Base-by-base conservation (phyloP, 805 yeast species). In the Lachancea cidri region DNA sequence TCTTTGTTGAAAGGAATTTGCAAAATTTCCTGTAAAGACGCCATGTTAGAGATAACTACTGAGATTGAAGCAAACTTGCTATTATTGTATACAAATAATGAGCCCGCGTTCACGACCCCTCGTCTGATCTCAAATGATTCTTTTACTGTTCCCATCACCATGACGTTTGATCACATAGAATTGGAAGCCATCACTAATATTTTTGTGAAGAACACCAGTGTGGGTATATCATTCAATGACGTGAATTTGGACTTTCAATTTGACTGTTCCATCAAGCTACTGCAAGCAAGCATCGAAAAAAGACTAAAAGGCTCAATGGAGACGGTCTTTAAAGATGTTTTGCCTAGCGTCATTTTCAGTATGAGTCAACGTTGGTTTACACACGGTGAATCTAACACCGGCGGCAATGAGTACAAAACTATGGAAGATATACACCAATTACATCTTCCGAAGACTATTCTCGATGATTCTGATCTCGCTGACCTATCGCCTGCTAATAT, bases 401-500 rank as follows among this genome's bases (percentile, higher is more conserved):
- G 25, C 13, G n/a, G 37, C 3, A 29, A 35, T 3, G 43, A 44
- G n/a, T 38, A 39, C 33, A 29, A 20, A n/a, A 15, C 16, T n/a
- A 15, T 13, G 32, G 37, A 40, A 38, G 31, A n/a, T 15, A 38
- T 20, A n/a, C 20, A 6, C n/a, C 43, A 39, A 11, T 16, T 35
- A 6, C 34, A 16, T 24, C 4, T 43, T 1, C 53, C 54, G 7
- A 47, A 45, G 32, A 49, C 53, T 3, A 45, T 48, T 3, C 45
- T 57, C 9, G 65, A 58, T 25, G 61, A 55, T 17, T 39, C 42
- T 4, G 65, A 61, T 38, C 38, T 55, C 18, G 58, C 53, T 17
- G 76, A 77, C 38, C 68, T 82, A 14, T 74, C 84, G 3, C 77
- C 86, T 2, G 81, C 81, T 7, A 81, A 79, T 48, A 73, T 81